phyloP scores from a whole-genome alignment of 306 rosid species.

The Casuarina equisetifolia region DNA sequence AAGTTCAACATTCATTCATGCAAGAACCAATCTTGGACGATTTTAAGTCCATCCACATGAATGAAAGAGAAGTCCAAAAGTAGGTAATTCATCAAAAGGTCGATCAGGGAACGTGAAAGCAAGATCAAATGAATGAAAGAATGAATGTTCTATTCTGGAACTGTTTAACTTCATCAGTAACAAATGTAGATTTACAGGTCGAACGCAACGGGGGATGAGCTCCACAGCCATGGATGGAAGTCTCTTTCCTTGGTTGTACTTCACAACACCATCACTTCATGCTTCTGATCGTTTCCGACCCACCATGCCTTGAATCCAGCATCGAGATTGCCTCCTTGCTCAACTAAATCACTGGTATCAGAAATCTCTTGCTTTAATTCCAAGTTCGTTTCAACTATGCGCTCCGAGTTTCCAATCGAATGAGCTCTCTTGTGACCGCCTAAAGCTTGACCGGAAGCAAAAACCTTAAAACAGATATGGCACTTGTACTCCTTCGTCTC shows the following conservation, averaged over 20 bases:
- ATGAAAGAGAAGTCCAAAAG: too few species aligned
- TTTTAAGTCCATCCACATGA: too few species aligned
- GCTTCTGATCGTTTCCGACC: slow-evolving; percentile 34
- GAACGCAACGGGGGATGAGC: background rate
- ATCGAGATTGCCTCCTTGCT: slow-evolving; percentile 27
- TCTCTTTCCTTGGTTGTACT: slow-evolving; percentile 26
- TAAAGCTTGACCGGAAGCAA: slow-evolving; percentile 50
- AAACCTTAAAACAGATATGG: slow-evolving; percentile 46
- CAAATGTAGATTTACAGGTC: background rate
- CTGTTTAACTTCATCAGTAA: background rate
- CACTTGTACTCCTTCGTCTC: slow-evolving; percentile 32
- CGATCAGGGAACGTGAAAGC: background rate
- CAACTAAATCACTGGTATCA: slow-evolving; percentile 9
- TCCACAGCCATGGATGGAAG: background rate
- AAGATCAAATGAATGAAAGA: background rate
- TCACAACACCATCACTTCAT: slow-evolving; percentile 28
- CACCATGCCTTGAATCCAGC: slow-evolving; percentile 36
- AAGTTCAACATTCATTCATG: too few species aligned
- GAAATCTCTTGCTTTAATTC: slow-evolving; percentile 27
- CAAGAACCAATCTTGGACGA: too few species aligned
- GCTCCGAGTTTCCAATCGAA: slow-evolving; percentile 21
- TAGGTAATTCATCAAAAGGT: too few species aligned
- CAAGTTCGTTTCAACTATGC: slow-evolving; percentile 16
- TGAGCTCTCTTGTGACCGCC: slow-evolving; percentile 61
- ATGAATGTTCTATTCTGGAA: background rate